Conservation (phyloP, 768 basidiomycete species). For the Amanita molliuscula region DNA sequence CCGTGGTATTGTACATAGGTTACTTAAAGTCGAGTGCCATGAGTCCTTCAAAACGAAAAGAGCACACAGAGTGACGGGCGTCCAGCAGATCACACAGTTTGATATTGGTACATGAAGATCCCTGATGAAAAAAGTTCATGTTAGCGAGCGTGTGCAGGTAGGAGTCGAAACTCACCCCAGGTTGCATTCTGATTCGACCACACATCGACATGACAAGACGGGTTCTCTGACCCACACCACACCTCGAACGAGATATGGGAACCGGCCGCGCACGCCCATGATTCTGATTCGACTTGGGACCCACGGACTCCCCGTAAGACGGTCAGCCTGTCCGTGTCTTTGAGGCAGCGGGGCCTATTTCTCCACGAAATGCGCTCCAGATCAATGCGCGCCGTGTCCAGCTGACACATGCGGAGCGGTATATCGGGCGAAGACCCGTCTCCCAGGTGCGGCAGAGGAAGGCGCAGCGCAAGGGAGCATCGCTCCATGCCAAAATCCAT, state of each 20-base stretch:
- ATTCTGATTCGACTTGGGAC: neutral
- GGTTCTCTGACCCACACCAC: conserved; percentile 4
- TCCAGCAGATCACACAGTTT: neutral
- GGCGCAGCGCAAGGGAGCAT: neutral
- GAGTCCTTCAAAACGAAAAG: too few species aligned
- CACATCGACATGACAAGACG: conserved; percentile 3
- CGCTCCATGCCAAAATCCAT: neutral
- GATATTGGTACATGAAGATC: neutral
- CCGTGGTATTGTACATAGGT: neutral
- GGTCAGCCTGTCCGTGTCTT: neutral
- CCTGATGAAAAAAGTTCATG: neutral
- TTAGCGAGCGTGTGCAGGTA: neutral
- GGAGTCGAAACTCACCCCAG: neutral
- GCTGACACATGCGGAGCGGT: neutral
- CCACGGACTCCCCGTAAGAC: neutral
- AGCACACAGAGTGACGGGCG: too few species aligned
- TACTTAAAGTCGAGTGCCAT: too few species aligned
- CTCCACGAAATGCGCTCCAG: neutral
- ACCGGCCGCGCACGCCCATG: neutral
- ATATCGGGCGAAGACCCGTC: neutral
- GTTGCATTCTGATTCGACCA: conserved; percentile 2
- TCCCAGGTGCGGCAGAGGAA: neutral
- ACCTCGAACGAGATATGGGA: conserved; percentile 6
- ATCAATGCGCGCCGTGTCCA: neutral
- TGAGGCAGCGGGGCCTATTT: neutral